phyloP scores from a whole-genome alignment of 495 filamentous ascomycete genomes.

The Podospora fimiseda region DNA sequence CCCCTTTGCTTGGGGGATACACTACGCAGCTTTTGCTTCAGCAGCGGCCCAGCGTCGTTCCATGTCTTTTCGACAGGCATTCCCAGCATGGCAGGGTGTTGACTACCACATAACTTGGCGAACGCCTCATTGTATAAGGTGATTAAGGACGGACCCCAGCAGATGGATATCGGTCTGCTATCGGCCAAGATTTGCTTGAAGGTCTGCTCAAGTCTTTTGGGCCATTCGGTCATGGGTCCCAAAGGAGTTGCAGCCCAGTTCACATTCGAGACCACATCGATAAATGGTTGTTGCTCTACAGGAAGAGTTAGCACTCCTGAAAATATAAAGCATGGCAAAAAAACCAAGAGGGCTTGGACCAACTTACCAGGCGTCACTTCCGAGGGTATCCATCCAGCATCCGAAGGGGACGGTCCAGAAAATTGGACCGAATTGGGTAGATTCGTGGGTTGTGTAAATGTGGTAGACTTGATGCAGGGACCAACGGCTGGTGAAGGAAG shows the following conservation, averaged over 20 bases:
- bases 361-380: conserved; percentile 24
- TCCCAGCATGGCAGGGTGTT: conserved; percentile 33
- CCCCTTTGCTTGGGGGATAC: conserved; percentile 17
- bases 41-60: conserved; percentile 25
- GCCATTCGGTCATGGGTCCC: conserved; percentile 55
- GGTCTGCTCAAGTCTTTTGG: conserved; percentile 49
- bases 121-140: conserved; percentile 43
- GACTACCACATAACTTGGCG: conserved; percentile 32
- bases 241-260: conserved; percentile 56
- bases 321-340: neutral
- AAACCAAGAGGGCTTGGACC: neutral
- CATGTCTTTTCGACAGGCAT: conserved; percentile 33
- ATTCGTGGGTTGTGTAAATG: neutral
- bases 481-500: neutral
- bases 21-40: conserved; percentile 27
- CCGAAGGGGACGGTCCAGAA: conserved; percentile 18
- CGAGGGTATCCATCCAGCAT: conserved; percentile 28
- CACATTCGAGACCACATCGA: conserved; percentile 27
- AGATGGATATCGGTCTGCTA: conserved; percentile 55
- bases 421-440: conserved; percentile 18
- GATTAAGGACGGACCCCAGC: conserved; percentile 40
- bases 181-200: conserved; percentile 57
- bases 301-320: neutral
- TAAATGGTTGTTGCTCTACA: conserved; percentile 28
- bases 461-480: conserved; percentile 9